These are phyloP conservation scores for Cryptococcus amylolentus DNA, from an alignment of 1,284 basidiomycete species.

Conservation along the genomic window DNA sequence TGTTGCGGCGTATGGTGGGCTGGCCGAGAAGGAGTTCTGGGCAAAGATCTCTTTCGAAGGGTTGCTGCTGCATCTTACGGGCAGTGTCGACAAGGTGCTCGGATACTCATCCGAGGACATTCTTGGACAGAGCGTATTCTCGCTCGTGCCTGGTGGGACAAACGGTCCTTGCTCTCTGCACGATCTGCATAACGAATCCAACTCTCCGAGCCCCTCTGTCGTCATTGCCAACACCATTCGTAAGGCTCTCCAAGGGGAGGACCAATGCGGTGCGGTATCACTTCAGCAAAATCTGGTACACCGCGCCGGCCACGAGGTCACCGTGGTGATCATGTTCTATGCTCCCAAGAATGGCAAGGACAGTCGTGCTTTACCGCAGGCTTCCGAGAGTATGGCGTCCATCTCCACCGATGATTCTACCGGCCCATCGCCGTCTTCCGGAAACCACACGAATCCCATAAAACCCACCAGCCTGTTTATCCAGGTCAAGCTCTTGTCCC, in stretches of 20 bases:
- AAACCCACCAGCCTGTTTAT: slow-evolving; percentile 26
- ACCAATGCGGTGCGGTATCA: slow-evolving; percentile 17
- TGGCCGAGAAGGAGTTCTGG: slow-evolving; percentile 47
- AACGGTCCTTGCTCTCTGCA: slow-evolving; percentile 24
- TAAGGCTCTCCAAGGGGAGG: slow-evolving; percentile 14
- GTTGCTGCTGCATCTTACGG: slow-evolving; percentile 40
- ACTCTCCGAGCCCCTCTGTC: slow-evolving; percentile 26
- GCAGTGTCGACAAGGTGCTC: slow-evolving; percentile 28
- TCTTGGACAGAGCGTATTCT: slow-evolving; percentile 41
- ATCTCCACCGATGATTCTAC: not conserved
- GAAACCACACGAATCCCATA: slow-evolving; percentile 6
- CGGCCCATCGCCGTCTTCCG: not conserved
- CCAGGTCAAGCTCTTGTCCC: slow-evolving; percentile 29
- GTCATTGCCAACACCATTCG: slow-evolving; percentile 25
- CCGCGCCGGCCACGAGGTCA: slow-evolving; percentile 22
- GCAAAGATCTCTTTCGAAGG: slow-evolving; percentile 43
- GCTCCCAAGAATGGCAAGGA: slow-evolving; percentile 13
- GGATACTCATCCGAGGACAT: slow-evolving; percentile 35
- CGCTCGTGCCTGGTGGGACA: slow-evolving; percentile 37
- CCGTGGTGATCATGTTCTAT: slow-evolving; percentile 40
- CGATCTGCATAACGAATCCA: slow-evolving; percentile 10
- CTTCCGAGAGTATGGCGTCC: not conserved
- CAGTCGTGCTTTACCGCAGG: slow-evolving; percentile 2
- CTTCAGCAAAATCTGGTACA: slow-evolving; percentile 30
- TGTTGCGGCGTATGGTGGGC: slow-evolving; percentile 55